Evolutionary conservation across 345 rosid genomes (phyloP).

Genomic region (Raphanus sativus): DNA sequence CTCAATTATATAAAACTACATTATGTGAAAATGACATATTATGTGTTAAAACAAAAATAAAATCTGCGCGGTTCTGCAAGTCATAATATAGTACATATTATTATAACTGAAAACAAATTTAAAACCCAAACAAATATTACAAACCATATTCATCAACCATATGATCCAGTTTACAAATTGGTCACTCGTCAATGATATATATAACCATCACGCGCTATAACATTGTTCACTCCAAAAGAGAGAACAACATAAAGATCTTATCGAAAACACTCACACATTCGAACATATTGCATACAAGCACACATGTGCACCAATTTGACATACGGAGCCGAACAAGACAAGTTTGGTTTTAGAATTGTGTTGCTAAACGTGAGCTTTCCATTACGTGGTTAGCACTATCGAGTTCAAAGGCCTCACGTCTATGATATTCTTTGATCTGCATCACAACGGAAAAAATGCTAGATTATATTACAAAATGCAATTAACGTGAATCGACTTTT

Average conservation of each 20-base stretch:
- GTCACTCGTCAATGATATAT: not conserved
- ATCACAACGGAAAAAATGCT: not conserved
- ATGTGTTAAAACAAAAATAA: too few relatives aligned
- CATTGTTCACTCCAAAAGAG: not conserved
- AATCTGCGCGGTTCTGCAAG: too few relatives aligned
- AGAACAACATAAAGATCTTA: not conserved
- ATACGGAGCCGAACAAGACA: not conserved
- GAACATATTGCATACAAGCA: not conserved
- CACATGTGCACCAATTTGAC: not conserved
- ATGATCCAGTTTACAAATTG: not conserved
- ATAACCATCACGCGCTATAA: not conserved
- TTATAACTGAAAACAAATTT: not conserved
- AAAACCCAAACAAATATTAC: not conserved
- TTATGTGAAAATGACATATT: too few relatives aligned
- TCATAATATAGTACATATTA: too few relatives aligned
- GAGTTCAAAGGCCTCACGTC: conserved; percentile 81
- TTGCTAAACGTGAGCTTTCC: conserved; percentile 60
- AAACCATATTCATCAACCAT: not conserved
- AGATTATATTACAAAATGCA: not conserved
- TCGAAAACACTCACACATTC: not conserved
- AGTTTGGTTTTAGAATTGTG: not conserved
- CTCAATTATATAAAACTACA: too few relatives aligned
- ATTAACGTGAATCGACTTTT: not conserved
- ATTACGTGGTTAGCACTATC: conserved; percentile 79
- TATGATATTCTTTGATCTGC: conserved; percentile 70